These are phyloP conservation scores for Fusarium nodosum DNA, from an alignment of 2,329 filamentous ascomycete genomes.

Conservation along the genomic window DNA sequence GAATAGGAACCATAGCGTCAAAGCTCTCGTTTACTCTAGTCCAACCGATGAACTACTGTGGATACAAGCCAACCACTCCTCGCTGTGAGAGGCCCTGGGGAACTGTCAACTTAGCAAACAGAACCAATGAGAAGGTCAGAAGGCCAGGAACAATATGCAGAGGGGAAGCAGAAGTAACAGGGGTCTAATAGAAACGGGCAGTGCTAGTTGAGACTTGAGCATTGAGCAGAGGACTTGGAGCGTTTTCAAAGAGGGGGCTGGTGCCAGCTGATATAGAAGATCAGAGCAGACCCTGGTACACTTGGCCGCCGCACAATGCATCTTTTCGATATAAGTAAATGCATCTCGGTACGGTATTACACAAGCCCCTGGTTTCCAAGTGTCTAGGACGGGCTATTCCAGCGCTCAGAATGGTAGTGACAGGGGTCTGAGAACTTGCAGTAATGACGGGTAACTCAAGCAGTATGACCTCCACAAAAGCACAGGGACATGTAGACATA, in stretches of 20 bases:
- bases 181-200: background rate
- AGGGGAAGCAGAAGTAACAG: background rate
- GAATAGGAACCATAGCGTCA: background rate
- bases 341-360: conserved; percentile 10
- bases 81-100: background rate
- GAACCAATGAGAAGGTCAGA: conserved; percentile 5
- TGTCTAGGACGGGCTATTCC: conserved; percentile 18
- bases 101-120: background rate
- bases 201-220: conserved; percentile 5
- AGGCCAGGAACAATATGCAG: background rate
- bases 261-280: conserved; percentile 26
- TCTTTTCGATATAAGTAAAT: background rate
- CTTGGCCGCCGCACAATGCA: background rate
- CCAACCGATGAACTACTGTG: conserved; percentile 1
- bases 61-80: background rate
- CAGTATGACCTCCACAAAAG: background rate
- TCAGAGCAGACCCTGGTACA: background rate
- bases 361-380: conserved; percentile 8
- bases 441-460: conserved; percentile 12
- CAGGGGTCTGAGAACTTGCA: conserved; percentile 23
- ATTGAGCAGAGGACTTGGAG: background rate
- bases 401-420: background rate
- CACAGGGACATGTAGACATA: background rate
- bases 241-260: conserved; percentile 3
- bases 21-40: background rate